Evolutionary conservation across 148 eudicot genomes (phyloP), one percentile per base, ranked within the genome.

Genomic region (Rhododendron molle): DNA sequence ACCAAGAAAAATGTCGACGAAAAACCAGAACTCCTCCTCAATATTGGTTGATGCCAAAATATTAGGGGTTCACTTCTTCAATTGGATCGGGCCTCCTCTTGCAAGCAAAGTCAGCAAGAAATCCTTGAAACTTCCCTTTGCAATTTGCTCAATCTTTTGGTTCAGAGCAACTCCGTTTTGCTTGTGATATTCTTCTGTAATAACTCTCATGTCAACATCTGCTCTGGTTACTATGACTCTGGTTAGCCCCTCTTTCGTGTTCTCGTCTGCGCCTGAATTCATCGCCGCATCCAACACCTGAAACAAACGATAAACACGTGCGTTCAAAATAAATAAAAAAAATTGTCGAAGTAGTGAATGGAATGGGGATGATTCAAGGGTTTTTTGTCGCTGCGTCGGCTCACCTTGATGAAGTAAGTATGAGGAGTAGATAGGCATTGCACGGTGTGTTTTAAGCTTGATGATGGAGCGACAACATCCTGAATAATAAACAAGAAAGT

Each of bases 101-200:
- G 93, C 90, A 79, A 92, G 81, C 88, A 96, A 86, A 50, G 93
- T 87, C 5, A 92, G 92, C 91, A 96, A 83, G 86, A 94, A 94
- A 76, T 96, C 98, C 85, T 88, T 96, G 54, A 88, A 96, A 88
- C 92, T 94, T 52, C 98, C 98, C 72, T 90, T 91, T 23, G 91
- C 90, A 14, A 85, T 87, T 50, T 89, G 91, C 47, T 93, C 90
- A 46, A 96, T 90, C 47, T 88, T 92, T 80, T 88, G 78, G 5
- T 87, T 36, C 5, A 96, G 87, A 28, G 87, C 28, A 54, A 83
- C 86, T 69, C 92, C 93, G 58, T 85, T 92, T 86, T 82, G 81
- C 74, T 82, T 72, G 0, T 89, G 52, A 88, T 91, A 93, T 49
- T 85, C 93, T 34, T 89, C 91, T 85, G 85, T 86, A 65, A 96